Evolutionary conservation across 352 stramenopile genomes (phyloP).

Genomic region (Phytophthora podocarpi): DNA sequence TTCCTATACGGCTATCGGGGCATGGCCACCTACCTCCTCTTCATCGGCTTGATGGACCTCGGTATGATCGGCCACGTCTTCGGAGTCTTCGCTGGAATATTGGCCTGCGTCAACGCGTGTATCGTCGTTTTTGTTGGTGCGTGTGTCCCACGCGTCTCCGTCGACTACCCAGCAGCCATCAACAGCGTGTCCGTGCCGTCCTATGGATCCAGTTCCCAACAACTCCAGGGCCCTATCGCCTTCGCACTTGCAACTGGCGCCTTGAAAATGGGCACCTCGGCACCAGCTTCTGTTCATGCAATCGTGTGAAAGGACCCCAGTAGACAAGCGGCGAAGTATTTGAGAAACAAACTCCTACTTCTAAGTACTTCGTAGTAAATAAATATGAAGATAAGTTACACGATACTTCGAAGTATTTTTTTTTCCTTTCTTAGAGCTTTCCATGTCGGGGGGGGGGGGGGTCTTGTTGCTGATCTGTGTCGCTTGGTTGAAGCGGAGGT

Average conservation of each 20-base stretch:
- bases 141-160: slow-evolving; percentile 20
- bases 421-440: no score
- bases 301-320: slow-evolving; percentile 31
- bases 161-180: slow-evolving; percentile 28
- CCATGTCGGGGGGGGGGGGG: no score
- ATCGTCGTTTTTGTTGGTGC: slow-evolving; percentile 44
- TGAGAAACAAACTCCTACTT: no score
- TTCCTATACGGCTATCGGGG: slow-evolving; percentile 66
- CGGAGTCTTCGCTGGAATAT: slow-evolving; percentile 36
- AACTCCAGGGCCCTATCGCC: slow-evolving; percentile 30
- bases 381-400: no score
- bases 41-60: slow-evolving; percentile 65
- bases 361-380: no score
- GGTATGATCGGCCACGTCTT: slow-evolving; percentile 53
- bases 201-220: slow-evolving; percentile 30
- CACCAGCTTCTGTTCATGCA: slow-evolving; percentile 22
- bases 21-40: slow-evolving; percentile 55
- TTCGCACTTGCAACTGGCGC: slow-evolving; percentile 29
- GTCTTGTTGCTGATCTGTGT: no score
- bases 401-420: no score
- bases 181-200: slow-evolving; percentile 20
- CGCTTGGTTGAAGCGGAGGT: no score
- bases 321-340: no score
- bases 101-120: slow-evolving; percentile 47
- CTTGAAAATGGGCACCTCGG: slow-evolving; percentile 21